Base-by-base conservation (phyloP, 345 rosid species). In the Brassica nigra region DNA sequence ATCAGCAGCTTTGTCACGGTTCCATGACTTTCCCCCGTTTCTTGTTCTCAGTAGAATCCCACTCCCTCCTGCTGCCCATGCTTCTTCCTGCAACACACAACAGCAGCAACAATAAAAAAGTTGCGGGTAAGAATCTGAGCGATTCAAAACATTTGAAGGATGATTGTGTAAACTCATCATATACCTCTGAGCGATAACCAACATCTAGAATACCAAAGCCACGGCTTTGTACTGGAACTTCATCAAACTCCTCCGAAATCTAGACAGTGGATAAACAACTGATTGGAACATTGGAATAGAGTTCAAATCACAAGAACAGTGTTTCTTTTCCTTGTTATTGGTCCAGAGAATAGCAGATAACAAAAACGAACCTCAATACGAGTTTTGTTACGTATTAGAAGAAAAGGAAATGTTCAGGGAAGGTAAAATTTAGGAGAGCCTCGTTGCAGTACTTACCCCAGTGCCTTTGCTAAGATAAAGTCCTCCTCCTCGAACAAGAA, bases 31-130 rank as follows among this genome's bases (percentile, higher is more conserved):
- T 54, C 99, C 97, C 67, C 99, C 99, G 82, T 95, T 92, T 49
- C 83, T 91, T 47, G 98, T 91, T 88, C 91, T 91, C 80, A 95
- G 83, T 78, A 95, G 78, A 84, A 92, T 44, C 66, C 99, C 99
- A 77, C 98, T 91, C 55, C 98, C 99, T 52, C 99, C 99, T 27
- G 94, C 98, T 59, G 99, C 98, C 99, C 99, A 95, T 70, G 99
- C 99, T 88, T 95, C 99, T 62, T 91, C 97, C 98, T 92, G 80
- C 75, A 79, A 12, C 16, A 44, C 23, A 36, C 20, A 3, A 74
- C 28, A 6, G 10, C 1, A 62, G 4, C 4, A 12, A 63, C 20
- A 58, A 49, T 6, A n/a, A n/a, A 28, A n/a, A 31, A 4, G 66
- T 8, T 29, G 62, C 4, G n/a, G n/a, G 52, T 75, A 4, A 42